Evolutionary conservation across 805 yeast genomes (phyloP).

Genomic region (Hanseniaspora vineae): DNA sequence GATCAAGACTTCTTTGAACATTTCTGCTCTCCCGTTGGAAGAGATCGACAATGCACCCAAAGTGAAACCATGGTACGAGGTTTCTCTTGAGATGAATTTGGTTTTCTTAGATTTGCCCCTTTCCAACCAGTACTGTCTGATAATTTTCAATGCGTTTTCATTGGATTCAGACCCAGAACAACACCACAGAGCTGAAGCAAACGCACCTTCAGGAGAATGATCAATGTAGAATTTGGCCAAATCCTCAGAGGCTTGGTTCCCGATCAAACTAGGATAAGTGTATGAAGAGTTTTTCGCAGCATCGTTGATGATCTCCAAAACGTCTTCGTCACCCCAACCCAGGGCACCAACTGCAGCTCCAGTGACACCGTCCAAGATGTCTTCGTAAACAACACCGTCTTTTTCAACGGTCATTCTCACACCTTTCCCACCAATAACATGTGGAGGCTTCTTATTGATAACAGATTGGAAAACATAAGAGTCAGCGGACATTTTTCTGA

Average conservation of each 20-base stretch:
- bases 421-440: constrained; percentile 33
- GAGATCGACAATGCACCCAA: constrained; percentile 33
- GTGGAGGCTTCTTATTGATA: constrained; percentile 26
- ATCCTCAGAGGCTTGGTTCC: constrained; percentile 30
- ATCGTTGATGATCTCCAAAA: constrained; percentile 24
- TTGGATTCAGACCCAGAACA: constrained; percentile 61
- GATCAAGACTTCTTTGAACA: constrained; percentile 21
- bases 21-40: constrained; percentile 24
- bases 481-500: constrained; percentile 7
- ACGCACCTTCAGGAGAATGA: constrained; percentile 27
- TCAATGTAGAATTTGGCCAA: constrained; percentile 30
- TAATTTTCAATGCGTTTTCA: constrained; percentile 52
- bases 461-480: constrained; percentile 34
- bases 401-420: constrained; percentile 29
- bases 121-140: constrained; percentile 34
- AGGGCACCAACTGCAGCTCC: constrained; percentile 43
- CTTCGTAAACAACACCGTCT: constrained; percentile 24
- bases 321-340: constrained; percentile 30
- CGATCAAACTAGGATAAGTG: constrained; percentile 23
- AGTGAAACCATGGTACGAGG: constrained; percentile 38
- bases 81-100: constrained; percentile 31
- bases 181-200: constrained; percentile 32
- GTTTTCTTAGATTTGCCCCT: constrained; percentile 29
- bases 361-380: constrained; percentile 32
- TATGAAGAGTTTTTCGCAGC: constrained; percentile 27